Evolutionary conservation across 352 stramenopile species (phyloP).

Genomic region (Phytophthora sansomeana): DNA sequence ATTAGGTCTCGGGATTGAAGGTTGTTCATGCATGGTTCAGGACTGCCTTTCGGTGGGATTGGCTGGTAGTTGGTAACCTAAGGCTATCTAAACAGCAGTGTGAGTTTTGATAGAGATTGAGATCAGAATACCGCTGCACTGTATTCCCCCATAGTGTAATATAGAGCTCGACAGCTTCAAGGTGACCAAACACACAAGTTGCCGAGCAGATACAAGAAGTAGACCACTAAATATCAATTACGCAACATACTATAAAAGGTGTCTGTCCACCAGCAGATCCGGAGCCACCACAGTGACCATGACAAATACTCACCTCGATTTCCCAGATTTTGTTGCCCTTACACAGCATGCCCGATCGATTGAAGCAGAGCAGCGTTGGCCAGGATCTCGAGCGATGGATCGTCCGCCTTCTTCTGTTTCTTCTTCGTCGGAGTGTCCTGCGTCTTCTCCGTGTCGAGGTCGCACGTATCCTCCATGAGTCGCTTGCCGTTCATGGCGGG

Average conservation of each 20-base stretch:
- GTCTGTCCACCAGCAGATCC: not conserved
- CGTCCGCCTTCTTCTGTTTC: slow-evolving; percentile 33
- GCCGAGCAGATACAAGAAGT: not conserved
- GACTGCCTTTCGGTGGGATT: too few species aligned
- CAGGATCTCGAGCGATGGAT: slow-evolving; percentile 73
- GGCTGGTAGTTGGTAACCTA: too few species aligned
- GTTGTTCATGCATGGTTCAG: too few species aligned
- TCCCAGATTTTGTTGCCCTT: not conserved
- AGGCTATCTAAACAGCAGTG: too few species aligned
- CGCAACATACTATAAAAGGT: slow-evolving; percentile 26
- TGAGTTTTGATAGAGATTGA: too few species aligned
- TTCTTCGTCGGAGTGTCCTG: slow-evolving; percentile 4
- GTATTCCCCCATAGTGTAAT: too few species aligned
- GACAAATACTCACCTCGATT: slow-evolving; percentile 14
- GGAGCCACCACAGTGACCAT: not conserved
- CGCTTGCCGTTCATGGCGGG: slow-evolving; percentile 44
- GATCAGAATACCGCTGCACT: too few species aligned
- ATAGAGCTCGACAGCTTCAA: not conserved
- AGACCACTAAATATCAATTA: slow-evolving; percentile 27
- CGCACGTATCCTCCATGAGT: slow-evolving; percentile 35
- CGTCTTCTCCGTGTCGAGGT: slow-evolving; percentile 21
- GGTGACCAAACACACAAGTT: not conserved
- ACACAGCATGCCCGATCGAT: slow-evolving; percentile 59
- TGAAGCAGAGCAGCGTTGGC: slow-evolving; percentile 77
- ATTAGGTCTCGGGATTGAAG: too few species aligned